These are phyloP conservation scores for Cercospora sp. DNA, from an alignment of 2,329 filamentous ascomycete genomes.

Conservation along the genomic window DNA sequence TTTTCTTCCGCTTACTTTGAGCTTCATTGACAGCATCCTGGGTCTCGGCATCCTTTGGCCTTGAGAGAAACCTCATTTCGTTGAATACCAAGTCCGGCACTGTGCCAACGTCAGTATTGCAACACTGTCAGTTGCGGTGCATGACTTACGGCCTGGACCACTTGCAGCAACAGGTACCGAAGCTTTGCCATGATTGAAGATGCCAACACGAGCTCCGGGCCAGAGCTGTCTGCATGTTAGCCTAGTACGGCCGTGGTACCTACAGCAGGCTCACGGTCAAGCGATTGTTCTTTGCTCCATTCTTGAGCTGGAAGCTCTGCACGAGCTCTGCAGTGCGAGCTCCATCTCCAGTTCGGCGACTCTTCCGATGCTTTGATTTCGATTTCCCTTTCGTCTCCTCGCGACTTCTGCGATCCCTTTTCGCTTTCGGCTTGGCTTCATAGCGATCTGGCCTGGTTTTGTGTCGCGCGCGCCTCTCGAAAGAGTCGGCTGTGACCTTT, in stretches of 20 bases:
- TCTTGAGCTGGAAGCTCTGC: conserved; percentile 49
- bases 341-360: conserved; percentile 42
- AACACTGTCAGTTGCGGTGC: conserved; percentile 29
- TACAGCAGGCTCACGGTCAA: conserved; percentile 45
- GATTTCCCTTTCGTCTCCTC: conserved; percentile 19
- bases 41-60: conserved; percentile 35
- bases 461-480: conserved; percentile 48
- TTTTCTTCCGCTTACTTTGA: conserved; percentile 39
- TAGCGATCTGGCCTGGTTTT: conserved; percentile 52
- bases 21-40: conserved; percentile 28
- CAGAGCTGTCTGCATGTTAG: conserved; percentile 42
- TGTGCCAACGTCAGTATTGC: conserved; percentile 34
- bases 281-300: conserved; percentile 46
- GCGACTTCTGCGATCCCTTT: conserved; percentile 33
- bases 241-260: neutral
- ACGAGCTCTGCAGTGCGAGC: conserved; percentile 42
- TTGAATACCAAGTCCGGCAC: conserved; percentile 56
- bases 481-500: conserved; percentile 31
- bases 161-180: conserved; percentile 48
- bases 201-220: conserved; percentile 44
- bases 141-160: conserved; percentile 43
- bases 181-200: conserved; percentile 53
- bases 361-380: conserved; percentile 38
- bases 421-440: conserved; percentile 41
- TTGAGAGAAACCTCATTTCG: conserved; percentile 53